Evolutionary conservation across 2,329 filamentous ascomycete species (phyloP).

Genomic region (Trichoderma simmonsii): DNA sequence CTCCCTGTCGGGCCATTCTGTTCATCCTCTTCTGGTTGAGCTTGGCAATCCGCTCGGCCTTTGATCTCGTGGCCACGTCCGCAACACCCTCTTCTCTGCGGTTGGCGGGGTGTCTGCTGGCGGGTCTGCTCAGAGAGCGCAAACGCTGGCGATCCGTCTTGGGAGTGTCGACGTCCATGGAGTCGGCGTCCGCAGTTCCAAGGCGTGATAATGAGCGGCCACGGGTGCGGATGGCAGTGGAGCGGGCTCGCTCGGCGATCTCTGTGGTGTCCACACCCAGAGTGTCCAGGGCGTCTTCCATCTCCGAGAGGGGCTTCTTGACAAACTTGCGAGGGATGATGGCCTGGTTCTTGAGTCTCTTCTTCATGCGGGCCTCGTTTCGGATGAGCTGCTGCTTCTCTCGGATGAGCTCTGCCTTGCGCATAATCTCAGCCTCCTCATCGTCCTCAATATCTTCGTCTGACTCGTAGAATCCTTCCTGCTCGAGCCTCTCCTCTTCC

Average conservation of each 20-base stretch:
- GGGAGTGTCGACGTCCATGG: constrained; percentile 68
- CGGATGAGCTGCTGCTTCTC: constrained; percentile 91
- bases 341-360: constrained; percentile 94
- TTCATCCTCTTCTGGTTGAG: constrained; percentile 98
- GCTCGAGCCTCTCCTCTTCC: constrained; percentile 89
- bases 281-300: constrained; percentile 80
- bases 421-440: constrained; percentile 80
- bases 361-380: constrained; percentile 93
- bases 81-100: constrained; percentile 74
- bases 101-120: constrained; percentile 64
- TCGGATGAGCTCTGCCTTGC: constrained; percentile 92
- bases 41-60: constrained; percentile 85
- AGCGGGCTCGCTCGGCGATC: constrained; percentile 69
- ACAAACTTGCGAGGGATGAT: constrained; percentile 81
- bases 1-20: constrained; percentile 92
- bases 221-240: constrained; percentile 55
- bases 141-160: constrained; percentile 55
- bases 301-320: constrained; percentile 79
- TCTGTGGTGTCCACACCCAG: constrained; percentile 81
- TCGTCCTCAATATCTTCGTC: constrained; percentile 79
- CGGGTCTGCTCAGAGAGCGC: constrained; percentile 69
- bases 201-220: constrained; percentile 66
- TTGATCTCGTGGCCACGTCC: constrained; percentile 62
- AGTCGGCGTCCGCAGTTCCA: constrained; percentile 62
- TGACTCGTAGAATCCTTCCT: constrained; percentile 90